Evolutionary conservation across 148 eudicot genomes (phyloP).

Genomic region (Vaccinium vitisidaea): DNA sequence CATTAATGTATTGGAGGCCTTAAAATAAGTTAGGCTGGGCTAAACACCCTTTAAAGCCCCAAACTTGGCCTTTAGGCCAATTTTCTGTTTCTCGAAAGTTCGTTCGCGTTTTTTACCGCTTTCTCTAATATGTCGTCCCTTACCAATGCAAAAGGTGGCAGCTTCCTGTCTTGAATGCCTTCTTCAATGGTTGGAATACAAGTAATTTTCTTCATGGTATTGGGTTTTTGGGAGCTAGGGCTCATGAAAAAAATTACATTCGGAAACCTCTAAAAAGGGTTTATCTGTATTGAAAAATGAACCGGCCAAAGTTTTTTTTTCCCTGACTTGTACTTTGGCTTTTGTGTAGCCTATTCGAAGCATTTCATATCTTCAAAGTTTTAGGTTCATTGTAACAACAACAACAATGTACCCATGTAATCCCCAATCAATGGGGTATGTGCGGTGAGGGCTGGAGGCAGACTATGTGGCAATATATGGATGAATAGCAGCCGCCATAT

Average conservation of each 20-base stretch:
- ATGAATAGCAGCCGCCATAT: background rate
- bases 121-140: background rate
- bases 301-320: background rate
- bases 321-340: background rate
- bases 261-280: too few relatives aligned
- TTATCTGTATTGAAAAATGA: background rate
- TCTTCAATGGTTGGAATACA: background rate
- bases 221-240: background rate
- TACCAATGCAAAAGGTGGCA: background rate
- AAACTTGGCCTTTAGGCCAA: too few relatives aligned
- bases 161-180: background rate
- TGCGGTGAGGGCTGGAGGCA: background rate
- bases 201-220: background rate
- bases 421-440: background rate
- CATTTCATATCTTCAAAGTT: background rate
- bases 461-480: background rate
- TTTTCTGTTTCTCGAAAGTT: background rate
- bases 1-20: too few relatives aligned
- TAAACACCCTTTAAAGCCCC: too few relatives aligned
- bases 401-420: background rate
- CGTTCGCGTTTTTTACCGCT: background rate
- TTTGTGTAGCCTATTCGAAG: background rate
- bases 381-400: background rate
- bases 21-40: too few relatives aligned
- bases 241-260: background rate